Evolutionary conservation across 768 basidiomycete genomes (phyloP).

Genomic region (Chalciporus pseudorubinellus): DNA sequence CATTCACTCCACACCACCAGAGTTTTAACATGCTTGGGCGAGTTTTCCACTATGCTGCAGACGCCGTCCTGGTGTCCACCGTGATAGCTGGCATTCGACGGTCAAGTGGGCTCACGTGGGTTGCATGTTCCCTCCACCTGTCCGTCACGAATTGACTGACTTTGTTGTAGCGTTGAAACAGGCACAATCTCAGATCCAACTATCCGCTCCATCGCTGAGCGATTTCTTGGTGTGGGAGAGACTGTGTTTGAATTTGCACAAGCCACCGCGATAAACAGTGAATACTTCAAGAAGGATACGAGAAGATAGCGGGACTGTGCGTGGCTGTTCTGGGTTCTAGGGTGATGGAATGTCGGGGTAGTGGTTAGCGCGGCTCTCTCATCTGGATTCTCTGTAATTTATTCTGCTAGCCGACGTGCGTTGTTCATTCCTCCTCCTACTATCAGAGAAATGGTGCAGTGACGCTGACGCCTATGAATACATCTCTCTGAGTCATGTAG

Average conservation of each 20-base stretch:
- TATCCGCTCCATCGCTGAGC: conserved; percentile 70
- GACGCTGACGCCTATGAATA: conserved; percentile 7
- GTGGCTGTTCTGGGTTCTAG: not conserved
- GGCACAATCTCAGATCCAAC: conserved; percentile 74
- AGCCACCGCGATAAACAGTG: conserved; percentile 80
- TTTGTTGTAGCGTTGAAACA: conserved; percentile 58
- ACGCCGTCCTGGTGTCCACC: conserved; percentile 84
- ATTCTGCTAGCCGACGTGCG: conserved; percentile 24
- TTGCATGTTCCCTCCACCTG: conserved; percentile 21
- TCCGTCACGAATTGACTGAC: not conserved
- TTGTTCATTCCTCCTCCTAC: conserved; percentile 19
- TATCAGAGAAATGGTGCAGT: conserved; percentile 7
- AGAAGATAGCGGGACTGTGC: conserved; percentile 28
- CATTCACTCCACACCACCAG: not conserved
- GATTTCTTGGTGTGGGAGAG: conserved; percentile 85
- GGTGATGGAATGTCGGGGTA: conserved; percentile 6
- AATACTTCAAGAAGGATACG: conserved; percentile 68
- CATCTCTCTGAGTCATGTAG: conserved; percentile 5
- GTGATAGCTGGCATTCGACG: conserved; percentile 88
- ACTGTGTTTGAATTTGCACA: conserved; percentile 84
- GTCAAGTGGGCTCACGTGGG: conserved; percentile 88
- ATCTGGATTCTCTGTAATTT: conserved; percentile 29
- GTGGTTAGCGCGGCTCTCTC: conserved; percentile 10
- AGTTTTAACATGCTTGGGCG: conserved; percentile 53
- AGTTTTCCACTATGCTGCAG: conserved; percentile 78